These are phyloP conservation scores for Mytilinidion resinicola DNA, from an alignment of 495 filamentous ascomycete genomes.

Conservation along the genomic window DNA sequence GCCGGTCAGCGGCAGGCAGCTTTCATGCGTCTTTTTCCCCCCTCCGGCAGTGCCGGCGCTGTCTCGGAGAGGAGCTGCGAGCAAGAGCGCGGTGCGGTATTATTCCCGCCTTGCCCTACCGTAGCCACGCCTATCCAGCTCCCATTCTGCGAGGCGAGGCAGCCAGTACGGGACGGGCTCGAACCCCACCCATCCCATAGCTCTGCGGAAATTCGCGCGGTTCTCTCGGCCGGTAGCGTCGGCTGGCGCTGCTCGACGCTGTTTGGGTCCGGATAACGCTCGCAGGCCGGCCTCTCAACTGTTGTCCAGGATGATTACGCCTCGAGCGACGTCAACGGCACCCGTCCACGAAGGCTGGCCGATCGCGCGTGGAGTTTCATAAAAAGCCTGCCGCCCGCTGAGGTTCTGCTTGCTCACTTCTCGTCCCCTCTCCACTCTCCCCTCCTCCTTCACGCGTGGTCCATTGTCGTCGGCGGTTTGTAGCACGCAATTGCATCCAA, in stretches of 20 bases:
- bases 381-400: background rate
- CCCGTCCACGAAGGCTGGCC: background rate
- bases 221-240: background rate
- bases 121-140: background rate
- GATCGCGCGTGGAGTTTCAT: background rate
- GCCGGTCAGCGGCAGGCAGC: no score
- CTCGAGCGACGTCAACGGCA: background rate
- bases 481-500: background rate
- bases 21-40: background rate
- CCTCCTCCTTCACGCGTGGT: background rate
- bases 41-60: background rate
- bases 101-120: background rate
- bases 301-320: background rate
- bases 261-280: no score
- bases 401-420: background rate
- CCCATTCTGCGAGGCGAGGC: background rate
- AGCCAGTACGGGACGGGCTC: no score
- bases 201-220: background rate
- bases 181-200: background rate
- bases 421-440: background rate
- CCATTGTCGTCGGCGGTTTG: background rate
- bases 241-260: no score
- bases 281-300: background rate
- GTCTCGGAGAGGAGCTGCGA: background rate
- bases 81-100: background rate